phyloP scores from a whole-genome alignment of 805 yeast species.

The Kuraishia molischiana region DNA sequence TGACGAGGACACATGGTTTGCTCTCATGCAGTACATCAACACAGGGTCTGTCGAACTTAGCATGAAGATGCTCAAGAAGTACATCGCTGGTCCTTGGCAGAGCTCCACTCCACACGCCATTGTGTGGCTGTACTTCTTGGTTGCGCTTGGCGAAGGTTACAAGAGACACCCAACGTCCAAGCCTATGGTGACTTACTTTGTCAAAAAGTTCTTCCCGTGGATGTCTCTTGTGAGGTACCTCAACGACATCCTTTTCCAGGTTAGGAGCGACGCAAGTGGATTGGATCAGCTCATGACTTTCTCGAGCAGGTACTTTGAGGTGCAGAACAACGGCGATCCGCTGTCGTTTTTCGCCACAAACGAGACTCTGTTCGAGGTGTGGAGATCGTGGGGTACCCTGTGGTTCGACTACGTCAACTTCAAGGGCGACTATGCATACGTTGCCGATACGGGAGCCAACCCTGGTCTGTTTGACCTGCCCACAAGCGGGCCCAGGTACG shows the following conservation, averaged over 20 bases:
- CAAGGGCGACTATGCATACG: slow-evolving; percentile 42
- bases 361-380: slow-evolving; percentile 64
- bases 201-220: slow-evolving; percentile 61
- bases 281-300: slow-evolving; percentile 8
- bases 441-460: slow-evolving; percentile 45
- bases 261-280: slow-evolving; percentile 15
- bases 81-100: slow-evolving; percentile 58
- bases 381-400: slow-evolving; percentile 80
- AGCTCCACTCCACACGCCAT: slow-evolving; percentile 65
- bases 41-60: slow-evolving; percentile 59
- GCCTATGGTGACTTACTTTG: slow-evolving; percentile 37
- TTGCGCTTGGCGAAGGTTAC: slow-evolving; percentile 51
- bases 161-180: slow-evolving; percentile 33
- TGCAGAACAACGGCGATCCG: slow-evolving; percentile 24
- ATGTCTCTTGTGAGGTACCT: slow-evolving; percentile 51
- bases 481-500: slow-evolving; percentile 46
- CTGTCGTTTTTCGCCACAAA: slow-evolving; percentile 43
- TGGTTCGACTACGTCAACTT: slow-evolving; percentile 59
- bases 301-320: slow-evolving; percentile 3
- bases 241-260: slow-evolving; percentile 40
- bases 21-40: slow-evolving; percentile 42
- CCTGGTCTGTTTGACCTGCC: slow-evolving; percentile 57
- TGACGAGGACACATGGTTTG: slow-evolving; percentile 39
- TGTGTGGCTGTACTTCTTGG: slow-evolving; percentile 68
- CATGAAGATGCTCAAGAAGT: slow-evolving; percentile 57